Conservation (phyloP, 2,329 filamentous ascomycete genomes). For the Fusarium pseudocircinatum region DNA sequence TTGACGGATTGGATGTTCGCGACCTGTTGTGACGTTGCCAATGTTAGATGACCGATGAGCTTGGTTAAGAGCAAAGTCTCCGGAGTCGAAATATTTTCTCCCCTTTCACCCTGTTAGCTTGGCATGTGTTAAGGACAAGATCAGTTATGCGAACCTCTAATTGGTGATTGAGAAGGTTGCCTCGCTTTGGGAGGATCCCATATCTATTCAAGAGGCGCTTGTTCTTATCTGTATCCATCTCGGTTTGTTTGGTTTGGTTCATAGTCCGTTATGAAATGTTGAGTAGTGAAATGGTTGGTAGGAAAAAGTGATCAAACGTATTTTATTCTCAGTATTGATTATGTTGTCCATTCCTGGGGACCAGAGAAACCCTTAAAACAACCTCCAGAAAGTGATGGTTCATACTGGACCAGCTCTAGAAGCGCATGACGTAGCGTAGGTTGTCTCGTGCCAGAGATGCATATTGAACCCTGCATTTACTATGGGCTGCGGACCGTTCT, state of each 20-base stretch:
- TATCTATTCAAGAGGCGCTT: neutral
- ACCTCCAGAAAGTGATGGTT: neutral
- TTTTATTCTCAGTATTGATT: neutral
- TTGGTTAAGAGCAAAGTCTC: constrained; percentile 34
- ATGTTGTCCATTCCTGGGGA: neutral
- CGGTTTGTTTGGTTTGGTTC: neutral
- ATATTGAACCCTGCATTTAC: neutral
- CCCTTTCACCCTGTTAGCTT: neutral
- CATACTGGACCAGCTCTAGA: neutral
- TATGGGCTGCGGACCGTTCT: neutral
- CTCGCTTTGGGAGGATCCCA: constrained; percentile 17
- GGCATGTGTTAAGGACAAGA: neutral
- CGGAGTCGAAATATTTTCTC: constrained; percentile 35
- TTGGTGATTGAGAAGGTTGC: constrained; percentile 29
- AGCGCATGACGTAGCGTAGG: neutral
- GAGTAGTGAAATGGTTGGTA: too few relatives aligned
- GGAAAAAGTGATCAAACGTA: neutral
- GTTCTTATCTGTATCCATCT: neutral
- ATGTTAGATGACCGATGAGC: constrained; percentile 29
- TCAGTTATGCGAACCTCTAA: constrained; percentile 8
- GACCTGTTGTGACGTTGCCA: constrained; percentile 24
- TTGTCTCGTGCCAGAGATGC: neutral
- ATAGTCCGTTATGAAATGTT: neutral
- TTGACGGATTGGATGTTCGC: constrained; percentile 22
- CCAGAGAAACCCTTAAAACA: neutral